Evolutionary conservation across 2,329 filamentous ascomycete genomes (phyloP).

Genomic region (Aureobasidium sp.): DNA sequence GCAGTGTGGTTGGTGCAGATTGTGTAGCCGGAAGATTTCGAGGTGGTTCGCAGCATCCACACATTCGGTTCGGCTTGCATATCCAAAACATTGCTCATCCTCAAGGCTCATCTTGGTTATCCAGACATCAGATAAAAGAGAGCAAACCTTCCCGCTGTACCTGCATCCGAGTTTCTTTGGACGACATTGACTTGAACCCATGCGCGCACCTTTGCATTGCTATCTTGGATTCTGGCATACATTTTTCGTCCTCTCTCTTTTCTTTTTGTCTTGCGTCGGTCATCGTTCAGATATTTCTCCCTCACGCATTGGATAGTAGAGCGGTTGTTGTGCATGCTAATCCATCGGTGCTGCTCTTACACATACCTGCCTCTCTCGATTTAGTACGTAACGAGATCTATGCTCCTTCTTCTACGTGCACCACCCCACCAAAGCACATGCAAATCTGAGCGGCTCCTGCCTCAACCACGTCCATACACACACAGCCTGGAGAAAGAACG

Average conservation of each 20-base stretch:
- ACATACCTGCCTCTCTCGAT: conserved; percentile 5
- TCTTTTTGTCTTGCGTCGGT: not conserved
- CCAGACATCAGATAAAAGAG: not conserved
- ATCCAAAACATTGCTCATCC: conserved; percentile 19
- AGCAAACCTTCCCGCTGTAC: not conserved
- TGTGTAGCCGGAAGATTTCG: conserved; percentile 10
- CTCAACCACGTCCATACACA: conserved; percentile 11
- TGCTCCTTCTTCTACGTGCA: conserved; percentile 11
- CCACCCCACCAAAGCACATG: conserved; percentile 11
- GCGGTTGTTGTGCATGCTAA: not conserved
- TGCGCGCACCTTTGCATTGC: conserved; percentile 8
- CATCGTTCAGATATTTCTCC: not conserved
- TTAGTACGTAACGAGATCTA: conserved; percentile 11
- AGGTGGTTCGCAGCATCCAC: conserved; percentile 11
- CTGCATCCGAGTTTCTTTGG: not conserved
- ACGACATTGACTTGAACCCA: not conserved
- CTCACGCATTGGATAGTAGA: not conserved
- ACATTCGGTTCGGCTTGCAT: conserved; percentile 22
- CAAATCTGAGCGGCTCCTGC: conserved; percentile 15
- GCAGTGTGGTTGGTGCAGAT: conserved; percentile 8
- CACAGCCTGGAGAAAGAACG: not conserved
- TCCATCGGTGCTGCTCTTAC: conserved; percentile 8
- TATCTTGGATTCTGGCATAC: conserved; percentile 7
- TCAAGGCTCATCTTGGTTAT: conserved; percentile 18
- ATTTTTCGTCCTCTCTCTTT: not conserved